These are phyloP conservation scores for Heteromeles arbutifolia DNA, from an alignment of 306 rosid species.

Conservation along the genomic window DNA sequence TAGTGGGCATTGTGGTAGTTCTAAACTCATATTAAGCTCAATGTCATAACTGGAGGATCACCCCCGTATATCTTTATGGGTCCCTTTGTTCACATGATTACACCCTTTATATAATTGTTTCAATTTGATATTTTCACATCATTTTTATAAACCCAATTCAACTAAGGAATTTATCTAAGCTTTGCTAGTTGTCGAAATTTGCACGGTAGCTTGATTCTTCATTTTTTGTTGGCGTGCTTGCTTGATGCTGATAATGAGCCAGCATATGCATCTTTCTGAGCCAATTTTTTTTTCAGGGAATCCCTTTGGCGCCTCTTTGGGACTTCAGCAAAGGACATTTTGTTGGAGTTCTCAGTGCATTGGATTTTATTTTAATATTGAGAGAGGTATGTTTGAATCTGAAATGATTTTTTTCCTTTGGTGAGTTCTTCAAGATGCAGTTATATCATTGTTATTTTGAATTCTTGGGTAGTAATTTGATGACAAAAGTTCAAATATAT, in stretches of 20 bases:
- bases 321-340: constrained; percentile 78
- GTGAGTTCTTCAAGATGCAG: constrained; percentile 20
- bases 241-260: constrained; percentile 18
- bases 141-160: background rate
- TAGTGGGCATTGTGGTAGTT: background rate
- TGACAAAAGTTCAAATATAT: background rate
- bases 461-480: background rate
- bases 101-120: constrained; percentile 1
- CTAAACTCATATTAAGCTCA: background rate
- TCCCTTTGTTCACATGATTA: background rate
- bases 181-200: background rate
- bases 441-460: background rate
- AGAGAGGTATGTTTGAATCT: constrained; percentile 66
- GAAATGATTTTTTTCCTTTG: constrained; percentile 16
- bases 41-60: background rate
- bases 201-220: background rate
- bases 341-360: constrained; percentile 92
- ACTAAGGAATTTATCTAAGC: background rate
- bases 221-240: background rate
- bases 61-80: background rate
- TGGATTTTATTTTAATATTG: constrained; percentile 87
- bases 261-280: constrained; percentile 18
- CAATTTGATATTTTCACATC: background rate
- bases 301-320: constrained; percentile 95
- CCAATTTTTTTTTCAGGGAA: constrained; percentile 54